These are phyloP conservation scores for Xylaria grammica DNA, from an alignment of 495 filamentous ascomycete genomes.

Conservation along the genomic window DNA sequence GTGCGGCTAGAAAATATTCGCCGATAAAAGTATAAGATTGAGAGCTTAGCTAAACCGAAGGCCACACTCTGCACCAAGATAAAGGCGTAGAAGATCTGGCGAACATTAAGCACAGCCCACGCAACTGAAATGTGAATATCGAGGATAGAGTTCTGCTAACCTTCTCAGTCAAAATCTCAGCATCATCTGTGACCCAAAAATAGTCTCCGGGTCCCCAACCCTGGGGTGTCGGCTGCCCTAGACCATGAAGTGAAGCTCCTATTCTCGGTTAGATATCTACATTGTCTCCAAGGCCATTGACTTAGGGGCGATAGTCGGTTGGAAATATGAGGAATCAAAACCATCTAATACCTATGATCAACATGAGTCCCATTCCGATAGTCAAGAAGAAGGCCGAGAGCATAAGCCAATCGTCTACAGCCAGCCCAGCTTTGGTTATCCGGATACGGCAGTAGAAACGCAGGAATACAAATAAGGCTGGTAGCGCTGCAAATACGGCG, in stretches of 20 bases:
- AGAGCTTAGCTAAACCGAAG: slow-evolving; percentile 47
- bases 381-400: not conserved
- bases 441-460: not conserved
- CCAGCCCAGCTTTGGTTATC: not conserved
- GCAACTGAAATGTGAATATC: not conserved
- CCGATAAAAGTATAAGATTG: slow-evolving; percentile 37
- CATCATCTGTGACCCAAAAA: slow-evolving; percentile 1
- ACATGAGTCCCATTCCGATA: not conserved
- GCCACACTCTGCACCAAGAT: slow-evolving; percentile 33
- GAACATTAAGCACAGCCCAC: not conserved
- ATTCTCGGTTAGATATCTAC: not conserved
- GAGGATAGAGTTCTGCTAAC: not conserved
- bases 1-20: slow-evolving; percentile 38
- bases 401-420: slow-evolving; percentile 4
- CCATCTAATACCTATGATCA: not conserved
- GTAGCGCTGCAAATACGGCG: not conserved
- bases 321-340: too few species aligned
- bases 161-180: slow-evolving; percentile 15
- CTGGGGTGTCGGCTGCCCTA: slow-evolving; percentile 15
- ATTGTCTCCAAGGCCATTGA: not conserved
- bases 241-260: not conserved
- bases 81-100: slow-evolving; percentile 15
- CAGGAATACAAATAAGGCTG: not conserved
- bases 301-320: not conserved
- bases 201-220: slow-evolving; percentile 10